Evolutionary conservation across 148 eudicot genomes (phyloP).

Genomic region (Rhododendron mucronatum): DNA sequence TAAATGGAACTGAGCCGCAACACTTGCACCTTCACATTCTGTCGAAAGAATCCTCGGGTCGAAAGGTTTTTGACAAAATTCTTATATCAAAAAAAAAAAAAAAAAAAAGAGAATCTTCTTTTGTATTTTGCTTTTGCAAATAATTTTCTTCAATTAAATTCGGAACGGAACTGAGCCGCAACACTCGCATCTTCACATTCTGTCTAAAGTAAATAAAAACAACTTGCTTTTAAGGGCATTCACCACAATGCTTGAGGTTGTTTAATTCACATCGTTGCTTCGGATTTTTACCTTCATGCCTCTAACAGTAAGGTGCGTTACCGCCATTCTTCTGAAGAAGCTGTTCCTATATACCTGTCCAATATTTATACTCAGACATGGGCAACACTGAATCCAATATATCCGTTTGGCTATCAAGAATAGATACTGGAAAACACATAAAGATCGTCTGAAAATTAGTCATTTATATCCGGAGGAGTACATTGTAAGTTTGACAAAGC

Average conservation of each 20-base stretch:
- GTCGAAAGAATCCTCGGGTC: too few relatives aligned
- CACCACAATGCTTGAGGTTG: neutral
- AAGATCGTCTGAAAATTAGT: neutral
- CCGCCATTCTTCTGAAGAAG: neutral
- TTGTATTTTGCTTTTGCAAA: neutral
- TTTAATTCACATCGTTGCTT: neutral
- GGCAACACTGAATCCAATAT: neutral
- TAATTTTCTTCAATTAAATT: neutral
- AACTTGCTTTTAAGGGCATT: too few relatives aligned
- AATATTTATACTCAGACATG: neutral
- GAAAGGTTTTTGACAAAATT: too few relatives aligned
- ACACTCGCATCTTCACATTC: neutral
- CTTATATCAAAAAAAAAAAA: too few relatives aligned
- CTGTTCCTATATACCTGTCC: neutral
- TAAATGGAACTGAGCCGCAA: too few relatives aligned
- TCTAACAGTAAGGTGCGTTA: neutral
- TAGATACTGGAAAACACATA: neutral
- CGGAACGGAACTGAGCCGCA: neutral
- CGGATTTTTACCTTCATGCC: neutral
- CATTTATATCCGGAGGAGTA: neutral
- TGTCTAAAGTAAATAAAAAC: neutral
- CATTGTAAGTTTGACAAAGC: neutral
- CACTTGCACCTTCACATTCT: too few relatives aligned
- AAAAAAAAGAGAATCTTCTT: too few relatives aligned
- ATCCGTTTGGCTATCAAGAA: neutral